Evolutionary conservation across 2,329 filamentous ascomycete species (phyloP), one percentile per base, ranked within the genome.

Genomic region (Purpureocillium takamizusanense): DNA sequence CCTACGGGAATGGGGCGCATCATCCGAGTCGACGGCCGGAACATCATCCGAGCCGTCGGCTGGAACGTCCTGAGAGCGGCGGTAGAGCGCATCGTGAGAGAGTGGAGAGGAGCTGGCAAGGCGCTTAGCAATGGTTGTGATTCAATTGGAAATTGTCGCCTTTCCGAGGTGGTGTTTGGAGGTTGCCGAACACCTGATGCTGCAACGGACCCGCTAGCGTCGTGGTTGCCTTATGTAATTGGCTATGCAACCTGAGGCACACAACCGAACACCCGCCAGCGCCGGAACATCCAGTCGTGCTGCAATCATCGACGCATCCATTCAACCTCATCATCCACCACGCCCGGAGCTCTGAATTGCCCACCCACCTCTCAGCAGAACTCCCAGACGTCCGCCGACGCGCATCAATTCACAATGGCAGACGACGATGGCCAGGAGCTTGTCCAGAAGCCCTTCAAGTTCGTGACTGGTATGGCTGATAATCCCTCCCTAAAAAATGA

Each of bases 381-480:
- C 38, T 35, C 28, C 37, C 37, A 31, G 41, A 32, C 31, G 34
- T 31, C 37, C 41, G 35, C 7, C 37, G 21, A 17, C 54, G 52
- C 28, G 13, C 56, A 57, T 48, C 51, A 57, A 50, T 49, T 52
- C 77, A 89, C 70, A 56, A 98, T 98, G 90, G 83, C 88, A 65
- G 86, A 94, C 59, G 86, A 86, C 62, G 82, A 86, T 60, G 74
- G 79, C 61, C 58, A 66, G 56, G 85, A 94, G 67, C 75, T 76
- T 67, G 74, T 76, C 54, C 95, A 89, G 72, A 98, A 95, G 82
- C 94, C 94, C 69, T 98, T 98, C 84, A 98, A 98, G 85, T 97
- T 97, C 74, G 92, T 97, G 62, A 97, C 90, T 73, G 90, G 89
- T 95, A 78, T 67, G 86, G 39, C 42, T 42, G 49, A 59, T 60